A percentile compares a stretch with the other conserved stretches of the same genome.
phyloP scores from a whole-genome alignment of 148 eudicot genomes.

The Arctostaphylos glauca region DNA sequence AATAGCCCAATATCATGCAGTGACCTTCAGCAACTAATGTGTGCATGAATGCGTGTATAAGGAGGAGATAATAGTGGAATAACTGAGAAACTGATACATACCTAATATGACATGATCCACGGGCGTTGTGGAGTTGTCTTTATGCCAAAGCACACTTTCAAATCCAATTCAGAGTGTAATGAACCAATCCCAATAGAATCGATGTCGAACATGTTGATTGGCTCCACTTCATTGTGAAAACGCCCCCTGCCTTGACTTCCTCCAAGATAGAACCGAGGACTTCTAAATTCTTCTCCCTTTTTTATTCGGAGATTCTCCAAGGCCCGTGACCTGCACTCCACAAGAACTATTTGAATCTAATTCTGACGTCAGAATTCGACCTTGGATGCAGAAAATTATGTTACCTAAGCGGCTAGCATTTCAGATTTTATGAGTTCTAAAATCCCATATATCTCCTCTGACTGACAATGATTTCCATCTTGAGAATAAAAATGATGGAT shows the following conservation, averaged over 20 bases:
- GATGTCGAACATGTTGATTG: not conserved
- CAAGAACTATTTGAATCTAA: too few species aligned
- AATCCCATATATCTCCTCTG: constrained; percentile 27
- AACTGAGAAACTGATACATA: not conserved
- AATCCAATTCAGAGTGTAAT: not conserved
- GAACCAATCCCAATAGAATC: not conserved
- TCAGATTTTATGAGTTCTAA: constrained; percentile 33
- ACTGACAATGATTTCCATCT: constrained; percentile 31
- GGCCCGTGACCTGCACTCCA: too few species aligned
- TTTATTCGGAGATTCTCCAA: too few species aligned
- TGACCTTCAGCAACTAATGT: too few species aligned
- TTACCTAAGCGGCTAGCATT: constrained; percentile 22
- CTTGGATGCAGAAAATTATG: not conserved
- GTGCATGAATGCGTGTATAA: not conserved
- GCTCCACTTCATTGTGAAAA: constrained; percentile 4
- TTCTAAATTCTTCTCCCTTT: too few species aligned
- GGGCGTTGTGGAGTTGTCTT: not conserved
- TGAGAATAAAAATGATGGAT: constrained; percentile 38
- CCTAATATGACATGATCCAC: constrained; percentile 4
- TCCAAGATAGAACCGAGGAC: too few species aligned
- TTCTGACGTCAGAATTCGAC: too few species aligned
- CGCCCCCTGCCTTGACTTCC: not conserved
- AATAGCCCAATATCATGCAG: too few species aligned
- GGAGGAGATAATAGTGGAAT: not conserved
- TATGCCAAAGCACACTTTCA: not conserved